Evolutionary conservation across 2,329 filamentous ascomycete species (phyloP), one percentile per base, ranked within the genome.

Genomic region (Pochonia chlamydosporia): DNA sequence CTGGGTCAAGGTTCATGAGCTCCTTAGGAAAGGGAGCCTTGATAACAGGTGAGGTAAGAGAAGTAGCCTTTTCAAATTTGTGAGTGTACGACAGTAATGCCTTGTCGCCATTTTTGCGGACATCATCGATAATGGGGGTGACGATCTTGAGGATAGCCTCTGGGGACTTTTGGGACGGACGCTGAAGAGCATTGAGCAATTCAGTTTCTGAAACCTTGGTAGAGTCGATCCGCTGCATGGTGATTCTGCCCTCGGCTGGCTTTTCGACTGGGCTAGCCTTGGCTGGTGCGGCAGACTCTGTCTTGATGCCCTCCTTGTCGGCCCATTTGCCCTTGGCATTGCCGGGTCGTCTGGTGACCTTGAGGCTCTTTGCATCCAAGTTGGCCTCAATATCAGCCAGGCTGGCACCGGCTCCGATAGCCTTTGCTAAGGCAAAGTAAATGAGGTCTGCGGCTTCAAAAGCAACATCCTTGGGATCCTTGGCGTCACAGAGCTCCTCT

Each of bases 1-100:
- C 91, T 2, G 81, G 75, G 1, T 87, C 72, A 14, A 99, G 75
- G 52, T 89, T 76, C 93, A 99, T 97, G 39, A 97, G 74, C 49
- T 84, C 80, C 55, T 84, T 70, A 1, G 89, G 84, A 73, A 96
- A 99, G 0, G 93, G 93, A 1, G 93, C 92, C 60, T 83, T 86
- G 53, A 99, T 75, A 13, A 99, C 90, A 0, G 92, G 89, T 1
- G 90, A 92, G 13, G 82, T 93, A 50, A 99, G 74, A 3, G 88
- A 92, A 1, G 89, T 95, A 1, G 92, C 93, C 71, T 92, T 96
- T 64, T 99, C 93, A 57, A 99, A 99, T 67, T 95, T 96, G 78
- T 96, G 91, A 1, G 93, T 97, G 67, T 96, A 97, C 43, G 87
- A 85, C 39, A 99, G 78, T 21, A 99, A 76, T 3, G 89, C 91